Conservation (phyloP, 768 basidiomycete species). For the Tylopilus balloui region DNA sequence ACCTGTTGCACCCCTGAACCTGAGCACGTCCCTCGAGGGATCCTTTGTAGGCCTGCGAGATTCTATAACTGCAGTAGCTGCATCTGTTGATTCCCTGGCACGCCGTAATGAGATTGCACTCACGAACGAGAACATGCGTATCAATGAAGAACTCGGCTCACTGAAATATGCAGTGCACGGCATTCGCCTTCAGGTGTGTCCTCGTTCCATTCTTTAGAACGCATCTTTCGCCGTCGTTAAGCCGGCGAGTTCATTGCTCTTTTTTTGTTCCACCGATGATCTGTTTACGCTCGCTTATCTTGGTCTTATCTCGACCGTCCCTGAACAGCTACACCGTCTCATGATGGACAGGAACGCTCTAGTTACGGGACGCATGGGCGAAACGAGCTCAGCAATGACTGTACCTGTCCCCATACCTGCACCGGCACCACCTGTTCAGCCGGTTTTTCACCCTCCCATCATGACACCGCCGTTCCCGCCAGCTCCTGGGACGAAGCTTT, state of each 20-base stretch:
- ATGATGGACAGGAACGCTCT: slow-evolving; percentile 74
- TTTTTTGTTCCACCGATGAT: slow-evolving; percentile 7
- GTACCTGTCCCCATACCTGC: slow-evolving; percentile 22
- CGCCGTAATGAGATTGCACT: slow-evolving; percentile 62
- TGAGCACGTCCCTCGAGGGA: slow-evolving; percentile 60
- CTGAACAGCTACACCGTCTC: slow-evolving; percentile 53
- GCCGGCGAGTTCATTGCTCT: neutral
- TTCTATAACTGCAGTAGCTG: slow-evolving; percentile 55
- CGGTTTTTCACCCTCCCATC: slow-evolving; percentile 27
- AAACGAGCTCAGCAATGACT: slow-evolving; percentile 12
- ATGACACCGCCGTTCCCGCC: slow-evolving; percentile 30
- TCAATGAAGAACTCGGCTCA: slow-evolving; percentile 70
- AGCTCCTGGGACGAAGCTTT: slow-evolving; percentile 31
- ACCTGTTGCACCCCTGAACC: slow-evolving; percentile 56
- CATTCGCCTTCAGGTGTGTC: slow-evolving; percentile 69
- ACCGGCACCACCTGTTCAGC: slow-evolving; percentile 18
- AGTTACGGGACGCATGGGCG: slow-evolving; percentile 43
- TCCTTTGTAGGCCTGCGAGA: slow-evolving; percentile 54
- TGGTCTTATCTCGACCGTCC: slow-evolving; percentile 9
- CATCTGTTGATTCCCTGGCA: slow-evolving; percentile 56
- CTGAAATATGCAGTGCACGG: slow-evolving; percentile 69
- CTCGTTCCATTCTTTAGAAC: slow-evolving; percentile 7
- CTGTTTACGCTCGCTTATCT: slow-evolving; percentile 12
- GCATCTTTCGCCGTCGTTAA: neutral
- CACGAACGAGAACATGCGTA: slow-evolving; percentile 64